A percentile compares a stretch with the other conserved stretches of the same genome.
Conservation (phyloP, 768 basidiomycete species). For the Pulveroboletus sp. region DNA sequence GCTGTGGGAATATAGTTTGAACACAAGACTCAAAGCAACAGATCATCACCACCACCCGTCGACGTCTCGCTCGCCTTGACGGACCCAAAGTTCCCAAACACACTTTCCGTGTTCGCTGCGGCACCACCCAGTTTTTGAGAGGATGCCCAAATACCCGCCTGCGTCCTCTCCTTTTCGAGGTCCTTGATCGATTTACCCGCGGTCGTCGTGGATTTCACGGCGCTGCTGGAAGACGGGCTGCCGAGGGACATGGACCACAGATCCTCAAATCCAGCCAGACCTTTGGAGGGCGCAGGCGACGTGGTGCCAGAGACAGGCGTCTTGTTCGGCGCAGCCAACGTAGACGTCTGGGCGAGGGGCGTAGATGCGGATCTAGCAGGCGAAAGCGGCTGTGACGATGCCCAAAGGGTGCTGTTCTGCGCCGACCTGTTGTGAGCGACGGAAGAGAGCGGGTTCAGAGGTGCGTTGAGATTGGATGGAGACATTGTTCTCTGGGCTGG, state of each 20-base stretch:
- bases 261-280: conserved; percentile 74
- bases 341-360: conserved; percentile 9
- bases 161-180: conserved; percentile 83
- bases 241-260: conserved; percentile 84
- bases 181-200: conserved; percentile 81
- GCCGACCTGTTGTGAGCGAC: conserved; percentile 16
- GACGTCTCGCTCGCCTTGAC: conserved; percentile 12
- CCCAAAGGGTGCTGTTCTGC: conserved; percentile 24
- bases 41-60: conserved; percentile 38
- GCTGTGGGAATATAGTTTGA: conserved; percentile 1
- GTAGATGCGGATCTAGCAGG: conserved; percentile 13
- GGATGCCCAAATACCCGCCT: conserved; percentile 72
- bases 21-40: conserved; percentile 35
- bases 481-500: conserved; percentile 15
- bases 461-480: conserved; percentile 26
- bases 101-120: conserved; percentile 11
- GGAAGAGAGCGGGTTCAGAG: conserved; percentile 27
- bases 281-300: conserved; percentile 35
- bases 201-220: conserved; percentile 35
- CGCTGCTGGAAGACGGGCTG: conserved; percentile 28
- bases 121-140: conserved; percentile 23
- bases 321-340: conserved; percentile 14
- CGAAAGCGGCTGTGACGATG: conserved; percentile 28
- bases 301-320: conserved; percentile 12
- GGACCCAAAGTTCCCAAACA: conserved; percentile 36